Evolutionary conservation across 257 asterid genomes (phyloP), one percentile per base, ranked within the genome.

Genomic region (Plantago ovata): DNA sequence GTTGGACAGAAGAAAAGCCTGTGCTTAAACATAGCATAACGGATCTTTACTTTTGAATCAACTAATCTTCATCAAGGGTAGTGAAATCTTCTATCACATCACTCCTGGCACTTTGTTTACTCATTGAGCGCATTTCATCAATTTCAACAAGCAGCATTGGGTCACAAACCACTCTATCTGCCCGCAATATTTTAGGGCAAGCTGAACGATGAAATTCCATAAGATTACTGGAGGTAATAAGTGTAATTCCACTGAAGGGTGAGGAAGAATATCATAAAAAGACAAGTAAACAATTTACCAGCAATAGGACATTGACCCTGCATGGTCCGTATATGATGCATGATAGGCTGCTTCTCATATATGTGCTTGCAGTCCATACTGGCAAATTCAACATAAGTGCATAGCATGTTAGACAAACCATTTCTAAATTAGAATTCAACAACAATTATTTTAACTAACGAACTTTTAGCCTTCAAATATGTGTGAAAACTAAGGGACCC

Each of bases 291-390:
- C 18, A 20, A 9, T 16, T 53, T 65, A 93, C 98, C 98, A 77
- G 98, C 75, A 58, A 78, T 80, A 28, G 94, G 98, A 66, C 98
- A 90, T 33, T 60, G 64, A n/a, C 82, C 77, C 58, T 3, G 65
- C 65, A 67, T 77, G 61, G 83, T 69, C 72, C 11, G 76, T 53
- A 93, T 70, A 64, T 82, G 73, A 40, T 61, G 84, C 81, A 77
- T 63, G 64, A 93, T 74, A 58, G 83, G 68, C 28, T 64, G 44
- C 77, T 81, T 86, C 61, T 86, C 97, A 64, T 80, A 93, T 58
- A 89, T 70, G 74, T 93, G 98, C 83, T 93, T 93, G 94, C 98
- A 89, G 66, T 89, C 95, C 86, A 69, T 53, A 64, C 98, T 92
- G 77, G 64, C 56, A 40, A 69, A 54, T 58, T 41, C 4, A 57